Evolutionary conservation across 805 yeast species (phyloP), one percentile per base, ranked within the genome.

Genomic region (Zygotorulaspora sp.): DNA sequence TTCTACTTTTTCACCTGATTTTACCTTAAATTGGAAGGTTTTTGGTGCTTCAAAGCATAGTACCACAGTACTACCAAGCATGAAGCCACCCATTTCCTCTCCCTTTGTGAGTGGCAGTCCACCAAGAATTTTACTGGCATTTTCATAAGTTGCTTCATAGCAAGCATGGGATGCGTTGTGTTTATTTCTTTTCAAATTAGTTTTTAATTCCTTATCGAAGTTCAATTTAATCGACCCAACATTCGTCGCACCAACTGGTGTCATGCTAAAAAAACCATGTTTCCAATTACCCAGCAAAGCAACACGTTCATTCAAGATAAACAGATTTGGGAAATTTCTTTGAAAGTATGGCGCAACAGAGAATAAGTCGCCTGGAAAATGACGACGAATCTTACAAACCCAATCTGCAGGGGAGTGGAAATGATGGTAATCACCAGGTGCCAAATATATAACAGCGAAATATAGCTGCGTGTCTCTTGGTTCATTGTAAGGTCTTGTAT

Each of bases 211-310:
- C 64, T 82, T 81, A 63, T 92, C 99, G 55, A 92, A 92, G 57
- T 89, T 87, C 48, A 92, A 73, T 42, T 83, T 80, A 48, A 92
- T 92, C 53, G 95, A 83, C 5, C 99, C 99, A 20, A 92, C 99
- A 64, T 92, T 92, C 2, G 98, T 92, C 16, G 99, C 99, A 10
- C 99, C 99, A 9, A 92, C 98, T 0, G 99, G 97, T 1, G 96
- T 90, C 99, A 92, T 92, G 48, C 94, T 82, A 67, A 92, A 92
- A 53, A 92, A 92, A 0, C 99, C 99, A 59, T 92, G 75, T 58
- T 83, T 85, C 98, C 98, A 92, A 54, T 86, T 80, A 1, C 99
- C 99, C 40, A 92, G 72, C 34, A 92, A 66, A 0, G 98, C 95
- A 3, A 92, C 98, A 52, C 99, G 75, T 65, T 92, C 99, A 59